Conservation (phyloP, 106 monocot species). For the Platanthera guangdongensis region DNA sequence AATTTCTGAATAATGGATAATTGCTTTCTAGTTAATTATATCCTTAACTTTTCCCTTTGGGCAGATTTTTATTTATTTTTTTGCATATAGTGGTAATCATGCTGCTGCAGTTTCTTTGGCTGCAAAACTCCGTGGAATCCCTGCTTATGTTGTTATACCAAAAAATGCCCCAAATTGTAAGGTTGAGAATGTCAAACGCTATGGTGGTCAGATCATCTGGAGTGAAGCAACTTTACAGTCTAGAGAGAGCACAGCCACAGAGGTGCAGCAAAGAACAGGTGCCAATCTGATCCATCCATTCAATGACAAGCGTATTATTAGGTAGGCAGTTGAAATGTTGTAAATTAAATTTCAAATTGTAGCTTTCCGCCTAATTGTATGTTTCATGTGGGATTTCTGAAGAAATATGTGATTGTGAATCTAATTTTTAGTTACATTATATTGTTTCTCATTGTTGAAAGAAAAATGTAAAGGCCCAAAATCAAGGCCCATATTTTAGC, state of each 20-base stretch:
- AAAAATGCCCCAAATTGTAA: conserved; percentile 90
- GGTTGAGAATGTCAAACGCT: conserved; percentile 87
- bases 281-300: conserved; percentile 88
- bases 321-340: conserved; percentile 27
- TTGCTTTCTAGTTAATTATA: background rate
- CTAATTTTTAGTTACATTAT: background rate
- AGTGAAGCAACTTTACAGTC: conserved; percentile 60
- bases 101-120: conserved; percentile 90
- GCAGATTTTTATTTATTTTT: background rate
- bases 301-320: conserved; percentile 75
- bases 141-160: conserved; percentile 85
- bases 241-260: conserved; percentile 54
- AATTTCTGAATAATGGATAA: background rate
- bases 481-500: too few relatives aligned
- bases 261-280: conserved; percentile 75
- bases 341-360: background rate
- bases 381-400: background rate
- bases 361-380: background rate
- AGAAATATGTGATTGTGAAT: background rate
- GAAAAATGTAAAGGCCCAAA: too few relatives aligned
- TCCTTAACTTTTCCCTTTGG: background rate
- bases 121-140: conserved; percentile 84
- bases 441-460: background rate
- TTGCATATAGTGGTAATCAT: conserved; percentile 79
- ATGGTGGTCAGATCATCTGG: conserved; percentile 87